Evolutionary conservation across 176 grass and related monocot genomes (phyloP), one percentile per base, ranked within the genome.

Genomic region (Oryza nivara): DNA sequence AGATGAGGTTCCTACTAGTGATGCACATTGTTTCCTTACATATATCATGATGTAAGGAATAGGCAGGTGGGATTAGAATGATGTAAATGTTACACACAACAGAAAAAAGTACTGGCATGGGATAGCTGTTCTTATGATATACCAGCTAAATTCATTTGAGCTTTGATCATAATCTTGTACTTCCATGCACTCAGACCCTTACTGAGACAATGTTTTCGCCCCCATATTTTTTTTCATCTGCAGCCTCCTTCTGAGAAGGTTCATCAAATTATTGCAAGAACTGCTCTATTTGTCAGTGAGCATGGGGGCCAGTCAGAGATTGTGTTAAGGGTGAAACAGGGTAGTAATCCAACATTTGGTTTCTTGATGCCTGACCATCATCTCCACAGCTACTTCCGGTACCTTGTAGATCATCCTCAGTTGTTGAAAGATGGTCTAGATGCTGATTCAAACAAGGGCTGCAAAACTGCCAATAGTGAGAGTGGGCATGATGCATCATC

Each of bases 61-160:
- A 87, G 87, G 82, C 84, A 95, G 95, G 95, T 98, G 91, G 95
- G 95, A 93, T 98, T 90, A 93, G 88, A 92, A 87, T 93, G 90
- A 87, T 79, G 71, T 83, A 88, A 81, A 81, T 89, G 86, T 63
- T 91, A 88, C 87, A 78, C 78, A 76, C 75, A 90, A 91, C 69
- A 70, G 82, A 85, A 89, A 79, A 90, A 93, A 87, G 22, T 71
- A 75, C 66, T 80, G 75, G 56, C 54, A 76, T 36, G 77, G 78
- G 76, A 82, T 80, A 81, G 56, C 49, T 83, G 34, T 88, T 91
- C 30, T 83, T 91, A 72, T 77, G 52, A 41, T 78, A 34, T 88
- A 83, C 30, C 17, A 70, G 67, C 66, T 72, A 68, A 68, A 60
- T 78, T 81, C 40, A 36, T 73, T 70, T 56, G 17, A 83, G 71